Percentiles rank a stretch among this genome's conserved stretches.
Conservation (phyloP, 768 basidiomycete species). For the Pleurotus citrinopileatus region DNA sequence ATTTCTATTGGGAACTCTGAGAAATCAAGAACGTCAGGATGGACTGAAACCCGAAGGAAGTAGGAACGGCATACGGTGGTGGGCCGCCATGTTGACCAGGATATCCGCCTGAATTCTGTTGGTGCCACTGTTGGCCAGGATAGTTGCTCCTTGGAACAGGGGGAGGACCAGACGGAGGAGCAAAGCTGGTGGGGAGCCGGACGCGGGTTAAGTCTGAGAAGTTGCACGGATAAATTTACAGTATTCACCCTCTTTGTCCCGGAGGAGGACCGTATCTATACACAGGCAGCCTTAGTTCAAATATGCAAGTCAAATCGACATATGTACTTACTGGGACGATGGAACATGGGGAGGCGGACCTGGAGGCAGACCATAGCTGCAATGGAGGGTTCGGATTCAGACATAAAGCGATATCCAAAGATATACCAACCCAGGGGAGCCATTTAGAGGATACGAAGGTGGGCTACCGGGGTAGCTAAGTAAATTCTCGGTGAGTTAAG, state of each 20-base stretch:
- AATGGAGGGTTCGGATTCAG: not conserved
- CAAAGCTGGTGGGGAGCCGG: slow-evolving; percentile 15
- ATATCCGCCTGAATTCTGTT: slow-evolving; percentile 21
- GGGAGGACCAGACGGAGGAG: slow-evolving; percentile 24
- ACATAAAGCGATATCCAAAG: not conserved
- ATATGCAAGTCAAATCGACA: no score
- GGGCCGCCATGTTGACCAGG: slow-evolving; percentile 25
- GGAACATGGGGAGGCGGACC: slow-evolving; percentile 31
- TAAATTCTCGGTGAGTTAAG: not conserved
- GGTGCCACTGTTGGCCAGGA: slow-evolving; percentile 43
- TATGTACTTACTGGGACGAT: no score
- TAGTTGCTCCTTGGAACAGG: slow-evolving; percentile 30
- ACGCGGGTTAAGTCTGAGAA: slow-evolving; percentile 14
- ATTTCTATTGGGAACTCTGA: slow-evolving; percentile 14
- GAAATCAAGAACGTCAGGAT: slow-evolving; percentile 2
- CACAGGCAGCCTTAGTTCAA: no score
- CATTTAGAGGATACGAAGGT: slow-evolving; percentile 15
- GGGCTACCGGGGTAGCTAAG: slow-evolving; percentile 2
- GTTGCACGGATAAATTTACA: not conserved
- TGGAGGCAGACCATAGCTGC: slow-evolving; percentile 21
- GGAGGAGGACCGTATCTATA: no score
- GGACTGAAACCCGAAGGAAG: slow-evolving; percentile 6
- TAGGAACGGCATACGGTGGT: slow-evolving; percentile 13
- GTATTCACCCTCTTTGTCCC: slow-evolving; percentile 8
- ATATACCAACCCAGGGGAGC: slow-evolving; percentile 19